These are phyloP conservation scores for Penicillium crystallinum DNA, from an alignment of 495 filamentous ascomycete genomes.

Conservation along the genomic window DNA sequence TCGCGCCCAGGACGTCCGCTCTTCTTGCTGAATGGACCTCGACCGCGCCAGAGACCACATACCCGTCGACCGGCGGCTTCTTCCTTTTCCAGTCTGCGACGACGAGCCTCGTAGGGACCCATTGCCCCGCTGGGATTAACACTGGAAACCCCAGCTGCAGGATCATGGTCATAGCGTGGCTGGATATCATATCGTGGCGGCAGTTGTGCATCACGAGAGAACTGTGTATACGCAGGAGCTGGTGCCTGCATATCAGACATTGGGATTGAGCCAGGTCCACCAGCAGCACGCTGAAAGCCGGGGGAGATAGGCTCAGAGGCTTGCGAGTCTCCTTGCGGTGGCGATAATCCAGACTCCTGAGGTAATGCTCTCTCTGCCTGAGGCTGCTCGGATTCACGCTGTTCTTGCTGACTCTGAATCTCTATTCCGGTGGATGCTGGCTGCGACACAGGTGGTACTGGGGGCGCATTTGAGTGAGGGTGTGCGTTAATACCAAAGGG, in stretches of 20 bases:
- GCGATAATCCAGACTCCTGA: background rate
- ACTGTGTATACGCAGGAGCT: conserved; percentile 31
- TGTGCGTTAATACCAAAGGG: background rate
- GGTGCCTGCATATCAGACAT: conserved; percentile 41
- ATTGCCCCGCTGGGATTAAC: conserved; percentile 27
- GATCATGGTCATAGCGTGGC: conserved; percentile 3
- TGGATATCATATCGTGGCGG: conserved; percentile 24
- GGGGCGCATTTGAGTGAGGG: conserved; percentile 5
- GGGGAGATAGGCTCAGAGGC: conserved; percentile 37
- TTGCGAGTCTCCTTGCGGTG: background rate
- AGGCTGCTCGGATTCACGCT: background rate
- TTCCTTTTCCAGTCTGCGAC: conserved; percentile 58
- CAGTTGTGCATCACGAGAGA: conserved; percentile 12
- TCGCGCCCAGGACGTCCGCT: conserved; percentile 57
- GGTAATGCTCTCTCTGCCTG: background rate
- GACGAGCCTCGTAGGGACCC: conserved; percentile 46
- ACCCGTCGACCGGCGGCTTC: conserved; percentile 50
- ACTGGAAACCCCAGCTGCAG: conserved; percentile 18
- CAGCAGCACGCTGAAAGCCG: conserved; percentile 37
- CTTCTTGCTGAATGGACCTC: conserved; percentile 52
- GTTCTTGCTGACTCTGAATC: background rate
- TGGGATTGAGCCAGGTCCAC: conserved; percentile 39
- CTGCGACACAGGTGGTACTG: background rate
- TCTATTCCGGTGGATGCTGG: background rate
- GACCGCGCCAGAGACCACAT: conserved; percentile 56